phyloP scores from a whole-genome alignment of 164 flowering plant genomes.

The Taxillus chinensis region DNA sequence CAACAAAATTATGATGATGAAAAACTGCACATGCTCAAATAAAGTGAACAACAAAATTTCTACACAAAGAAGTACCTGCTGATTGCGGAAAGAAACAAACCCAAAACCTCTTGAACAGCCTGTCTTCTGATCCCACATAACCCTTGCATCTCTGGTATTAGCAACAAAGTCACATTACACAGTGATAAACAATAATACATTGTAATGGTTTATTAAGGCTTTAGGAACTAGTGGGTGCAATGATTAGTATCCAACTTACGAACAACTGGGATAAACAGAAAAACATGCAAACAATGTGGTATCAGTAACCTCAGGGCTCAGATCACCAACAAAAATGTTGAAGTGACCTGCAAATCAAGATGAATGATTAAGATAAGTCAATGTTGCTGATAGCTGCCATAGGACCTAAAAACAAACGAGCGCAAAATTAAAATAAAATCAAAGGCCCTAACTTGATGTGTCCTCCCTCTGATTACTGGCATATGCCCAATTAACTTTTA shows the following conservation, averaged over 20 bases:
- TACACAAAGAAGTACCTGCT: slow-evolving; percentile 46
- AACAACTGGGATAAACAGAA: slow-evolving; percentile 86
- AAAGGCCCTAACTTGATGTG: slow-evolving; percentile 49
- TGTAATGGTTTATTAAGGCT: background rate
- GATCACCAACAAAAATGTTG: slow-evolving; percentile 96
- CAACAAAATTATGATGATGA: background rate
- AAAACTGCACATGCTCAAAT: background rate
- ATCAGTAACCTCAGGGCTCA: slow-evolving; percentile 97
- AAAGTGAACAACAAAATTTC: background rate
- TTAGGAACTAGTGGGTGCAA: too few relatives aligned
- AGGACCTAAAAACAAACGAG: background rate
- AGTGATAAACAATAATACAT: background rate
- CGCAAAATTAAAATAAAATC: too few relatives aligned
- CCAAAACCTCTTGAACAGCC: slow-evolving; percentile 99
- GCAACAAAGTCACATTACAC: slow-evolving; percentile 1
- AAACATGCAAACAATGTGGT: slow-evolving; percentile 87
- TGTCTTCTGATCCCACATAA: slow-evolving; percentile 95
- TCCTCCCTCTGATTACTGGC: slow-evolving; percentile 98
- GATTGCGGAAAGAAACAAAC: slow-evolving; percentile 89
- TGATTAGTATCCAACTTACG: slow-evolving; percentile 44
- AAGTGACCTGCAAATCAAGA: slow-evolving; percentile 55
- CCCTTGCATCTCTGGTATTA: slow-evolving; percentile 71
- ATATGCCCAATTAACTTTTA: slow-evolving; percentile 99
- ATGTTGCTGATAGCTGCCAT: background rate
- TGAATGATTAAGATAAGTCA: background rate